Base-by-base conservation (phyloP, 1,284 basidiomycete species). In the Ceratobasidium sp. region DNA sequence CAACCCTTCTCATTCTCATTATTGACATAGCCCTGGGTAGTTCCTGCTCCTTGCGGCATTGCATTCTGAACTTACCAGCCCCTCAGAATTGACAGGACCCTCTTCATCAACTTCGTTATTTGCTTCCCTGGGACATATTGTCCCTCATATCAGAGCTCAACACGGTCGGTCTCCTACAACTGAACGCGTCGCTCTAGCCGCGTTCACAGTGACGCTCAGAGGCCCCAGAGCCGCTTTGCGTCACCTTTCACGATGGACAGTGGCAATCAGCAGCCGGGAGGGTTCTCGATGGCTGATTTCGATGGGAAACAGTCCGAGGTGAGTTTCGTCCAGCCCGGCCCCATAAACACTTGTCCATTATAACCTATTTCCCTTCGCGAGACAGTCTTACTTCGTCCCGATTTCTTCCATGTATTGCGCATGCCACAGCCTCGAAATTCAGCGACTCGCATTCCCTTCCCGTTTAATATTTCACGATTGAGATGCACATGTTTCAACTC, bases 81-180 rank as follows among this genome's bases (percentile, higher is more conserved):
- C 13, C 55, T 54, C 26, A 46, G 26, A 44, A 32, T 54, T 54
- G 63, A 23, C 47, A 21, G 63, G 63, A 66, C 63, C 63, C 63
- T 66, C 35, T 28, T 35, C 64, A 57, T 66, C 63, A 69, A 26
- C 66, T 69, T 69, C 52, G 55, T 32, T 26, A n/a, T 38, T 58
- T 46, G 66, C 41, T n/a, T 57, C 52, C 55, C 52, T 57, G 23
- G 18, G 38, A 67, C 52, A 57, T 18, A 21, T 55, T 28, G 66
- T 69, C 38, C 66, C 66, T 69, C 52, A 57, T 54, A 69, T 67
- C 43, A 57, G 62, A 26, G 32, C 47, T 30, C 52, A 69, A 69
- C 66, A 57, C 52, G 52, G 63, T 54, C 58, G 49, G 32, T n/a
- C 66, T 43, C 35, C 52, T 35, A 35, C 43, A 44, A 23, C 66